A percentile compares a stretch with the other conserved stretches of the same genome.
Conservation (phyloP, 805 yeast species). For the Deakozyma indianensis region DNA sequence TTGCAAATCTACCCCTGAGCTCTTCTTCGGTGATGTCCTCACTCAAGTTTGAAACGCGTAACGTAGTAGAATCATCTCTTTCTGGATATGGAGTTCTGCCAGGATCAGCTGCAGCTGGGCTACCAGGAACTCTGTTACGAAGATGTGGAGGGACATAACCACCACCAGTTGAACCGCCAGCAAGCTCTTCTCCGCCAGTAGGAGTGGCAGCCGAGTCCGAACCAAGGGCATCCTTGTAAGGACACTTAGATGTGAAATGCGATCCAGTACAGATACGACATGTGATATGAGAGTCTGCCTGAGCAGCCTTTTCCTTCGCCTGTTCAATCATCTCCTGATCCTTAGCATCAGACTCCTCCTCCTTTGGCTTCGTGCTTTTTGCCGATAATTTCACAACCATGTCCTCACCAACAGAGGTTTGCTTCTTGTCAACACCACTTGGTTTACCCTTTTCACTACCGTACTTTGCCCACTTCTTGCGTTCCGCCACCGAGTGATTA, state of each 20-base stretch:
- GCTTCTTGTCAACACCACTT: conserved; percentile 77
- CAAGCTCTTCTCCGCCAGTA: conserved; percentile 20
- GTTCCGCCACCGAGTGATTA: conserved; percentile 71
- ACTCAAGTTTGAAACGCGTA: conserved; percentile 85
- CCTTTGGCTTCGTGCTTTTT: conserved; percentile 19
- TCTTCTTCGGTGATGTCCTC: conserved; percentile 70
- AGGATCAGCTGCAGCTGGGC: conserved; percentile 26
- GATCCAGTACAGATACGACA: conserved; percentile 93
- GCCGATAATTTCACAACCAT: conserved; percentile 53
- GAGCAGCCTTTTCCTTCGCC: conserved; percentile 32
- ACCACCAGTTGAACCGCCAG: conserved; percentile 15
- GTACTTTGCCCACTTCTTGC: conserved; percentile 78
- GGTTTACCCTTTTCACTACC: conserved; percentile 64
- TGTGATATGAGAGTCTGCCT: conserved; percentile 21
- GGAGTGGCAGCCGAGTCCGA: conserved; percentile 19
- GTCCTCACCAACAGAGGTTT: conserved; percentile 80
- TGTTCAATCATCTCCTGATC: conserved; percentile 32
- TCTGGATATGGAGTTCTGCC: conserved; percentile 28
- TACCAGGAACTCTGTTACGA: conserved; percentile 30
- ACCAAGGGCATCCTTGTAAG: conserved; percentile 78
- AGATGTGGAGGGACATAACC: conserved; percentile 52
- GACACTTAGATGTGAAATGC: conserved; percentile 92
- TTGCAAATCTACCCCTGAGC: conserved; percentile 57
- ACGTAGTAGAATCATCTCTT: conserved; percentile 76
- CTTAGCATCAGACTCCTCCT: conserved; percentile 53